Percentiles rank a stretch among this genome's conserved stretches.
phyloP scores from a whole-genome alignment of 2,329 filamentous ascomycete species.

The Cordyceps tenuipes region DNA sequence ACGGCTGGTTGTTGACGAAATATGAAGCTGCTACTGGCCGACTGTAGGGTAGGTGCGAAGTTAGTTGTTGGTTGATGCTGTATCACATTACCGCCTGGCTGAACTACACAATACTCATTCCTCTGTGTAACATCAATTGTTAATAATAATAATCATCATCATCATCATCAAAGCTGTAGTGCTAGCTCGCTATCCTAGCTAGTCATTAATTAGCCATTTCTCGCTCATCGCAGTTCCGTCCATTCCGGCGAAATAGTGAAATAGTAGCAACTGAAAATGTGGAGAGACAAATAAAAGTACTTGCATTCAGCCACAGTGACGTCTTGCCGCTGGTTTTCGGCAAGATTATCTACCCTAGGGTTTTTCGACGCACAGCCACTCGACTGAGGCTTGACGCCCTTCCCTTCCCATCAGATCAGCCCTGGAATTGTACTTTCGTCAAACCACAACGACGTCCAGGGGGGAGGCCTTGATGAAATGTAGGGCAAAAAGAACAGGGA shows the following conservation, averaged over 20 bases:
- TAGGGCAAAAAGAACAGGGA: background rate
- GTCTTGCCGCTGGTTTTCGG: constrained; percentile 2
- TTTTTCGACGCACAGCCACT: background rate
- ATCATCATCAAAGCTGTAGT: no score
- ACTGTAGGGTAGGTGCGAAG: no score
- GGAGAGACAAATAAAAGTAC: background rate
- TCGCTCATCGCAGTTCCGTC: background rate
- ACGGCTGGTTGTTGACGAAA: no score
- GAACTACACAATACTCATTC: no score
- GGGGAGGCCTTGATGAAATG: background rate
- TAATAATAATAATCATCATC: no score
- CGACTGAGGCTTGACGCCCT: background rate
- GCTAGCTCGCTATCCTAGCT: background rate
- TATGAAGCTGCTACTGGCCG: no score
- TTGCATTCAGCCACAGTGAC: background rate
- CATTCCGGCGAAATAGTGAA: background rate
- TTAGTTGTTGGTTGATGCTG: no score
- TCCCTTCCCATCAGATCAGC: no score
- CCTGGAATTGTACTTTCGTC: background rate
- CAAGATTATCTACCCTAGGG: no score
- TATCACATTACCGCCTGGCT: no score
- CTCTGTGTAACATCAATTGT: no score
- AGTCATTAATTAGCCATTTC: background rate
- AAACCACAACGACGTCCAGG: background rate
- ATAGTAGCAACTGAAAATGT: background rate